Evolutionary conservation across 768 basidiomycete species (phyloP).

Genomic region (Hericium rajendrae): DNA sequence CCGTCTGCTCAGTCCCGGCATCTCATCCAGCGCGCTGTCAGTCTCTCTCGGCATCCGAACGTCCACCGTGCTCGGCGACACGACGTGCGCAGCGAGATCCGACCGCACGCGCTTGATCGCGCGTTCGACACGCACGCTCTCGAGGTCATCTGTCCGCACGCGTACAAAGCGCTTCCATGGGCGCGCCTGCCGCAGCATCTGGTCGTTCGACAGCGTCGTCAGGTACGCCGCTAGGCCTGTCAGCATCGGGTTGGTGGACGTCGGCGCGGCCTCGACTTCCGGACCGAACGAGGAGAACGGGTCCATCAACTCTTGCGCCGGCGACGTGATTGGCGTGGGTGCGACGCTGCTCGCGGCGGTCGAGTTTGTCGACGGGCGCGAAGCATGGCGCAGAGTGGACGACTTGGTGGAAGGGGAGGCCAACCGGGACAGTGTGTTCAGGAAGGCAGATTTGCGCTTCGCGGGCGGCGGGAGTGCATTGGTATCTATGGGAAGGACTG

Average conservation of each 20-base stretch:
- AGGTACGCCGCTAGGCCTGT: slow-evolving; percentile 68
- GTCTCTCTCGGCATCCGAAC: slow-evolving; percentile 10
- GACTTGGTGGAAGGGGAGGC: slow-evolving; percentile 62
- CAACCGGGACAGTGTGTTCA: slow-evolving; percentile 78
- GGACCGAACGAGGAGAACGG: slow-evolving; percentile 38
- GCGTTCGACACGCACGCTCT: slow-evolving; percentile 78
- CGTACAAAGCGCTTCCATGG: slow-evolving; percentile 82
- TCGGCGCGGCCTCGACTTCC: slow-evolving; percentile 6
- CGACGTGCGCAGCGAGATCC: slow-evolving; percentile 68
- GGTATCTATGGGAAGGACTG: slow-evolving; percentile 51
- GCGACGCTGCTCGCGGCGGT: slow-evolving; percentile 18
- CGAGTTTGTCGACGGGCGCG: slow-evolving; percentile 15
- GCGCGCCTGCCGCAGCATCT: slow-evolving; percentile 49
- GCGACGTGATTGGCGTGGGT: slow-evolving; percentile 40
- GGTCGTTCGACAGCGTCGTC: slow-evolving; percentile 65
- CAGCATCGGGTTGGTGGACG: slow-evolving; percentile 27
- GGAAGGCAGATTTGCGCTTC: slow-evolving; percentile 77
- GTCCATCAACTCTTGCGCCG: slow-evolving; percentile 47
- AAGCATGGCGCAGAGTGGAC: slow-evolving; percentile 26
- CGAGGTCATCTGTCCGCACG: slow-evolving; percentile 79
- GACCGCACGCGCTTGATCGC: slow-evolving; percentile 83
- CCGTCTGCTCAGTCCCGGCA: background rate
- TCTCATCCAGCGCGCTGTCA: background rate
- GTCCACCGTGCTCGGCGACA: slow-evolving; percentile 21
- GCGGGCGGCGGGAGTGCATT: slow-evolving; percentile 40